phyloP scores from a whole-genome alignment of 163 green algal species.

The Trebouxiophyceae sp. region DNA sequence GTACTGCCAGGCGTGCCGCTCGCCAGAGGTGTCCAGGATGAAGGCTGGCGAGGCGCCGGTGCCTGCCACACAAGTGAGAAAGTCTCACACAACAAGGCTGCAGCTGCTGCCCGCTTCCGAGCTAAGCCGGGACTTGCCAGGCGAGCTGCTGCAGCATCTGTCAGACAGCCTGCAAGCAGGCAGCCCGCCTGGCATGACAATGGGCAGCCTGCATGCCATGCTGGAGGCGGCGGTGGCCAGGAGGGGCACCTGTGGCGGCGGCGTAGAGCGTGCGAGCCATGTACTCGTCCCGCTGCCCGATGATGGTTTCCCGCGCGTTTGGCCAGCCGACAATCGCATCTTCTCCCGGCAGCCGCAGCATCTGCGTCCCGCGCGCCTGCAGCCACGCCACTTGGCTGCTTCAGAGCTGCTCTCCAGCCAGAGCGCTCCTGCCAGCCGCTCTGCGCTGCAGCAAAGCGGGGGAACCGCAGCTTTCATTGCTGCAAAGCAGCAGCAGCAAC shows the following conservation, averaged over 20 bases:
- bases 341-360: slow-evolving; percentile 70
- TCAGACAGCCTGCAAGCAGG: too few species aligned
- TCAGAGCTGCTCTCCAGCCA: too few species aligned
- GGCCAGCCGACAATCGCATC: slow-evolving; percentile 82
- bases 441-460: too few species aligned
- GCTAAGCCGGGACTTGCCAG: too few species aligned
- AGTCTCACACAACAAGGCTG: slow-evolving; percentile 5
- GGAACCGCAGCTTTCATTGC: too few species aligned
- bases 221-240: too few species aligned
- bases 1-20: slow-evolving; percentile 17
- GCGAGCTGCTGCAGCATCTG: too few species aligned
- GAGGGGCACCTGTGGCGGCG: slow-evolving; percentile 26
- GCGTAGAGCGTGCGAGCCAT: slow-evolving; percentile 65
- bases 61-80: slow-evolving; percentile 1
- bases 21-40: neutral
- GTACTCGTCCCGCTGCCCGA: slow-evolving; percentile 66
- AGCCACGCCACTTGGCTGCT: neutral
- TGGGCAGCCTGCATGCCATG: too few species aligned
- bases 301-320: slow-evolving; percentile 59
- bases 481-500: too few species aligned
- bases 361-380: neutral
- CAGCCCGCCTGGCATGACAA: too few species aligned
- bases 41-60: neutral
- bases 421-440: too few species aligned
- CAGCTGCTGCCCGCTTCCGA: too few species aligned